Base-by-base conservation (phyloP, 75 land plant genomes). In the Sequoia sempervirens region DNA sequence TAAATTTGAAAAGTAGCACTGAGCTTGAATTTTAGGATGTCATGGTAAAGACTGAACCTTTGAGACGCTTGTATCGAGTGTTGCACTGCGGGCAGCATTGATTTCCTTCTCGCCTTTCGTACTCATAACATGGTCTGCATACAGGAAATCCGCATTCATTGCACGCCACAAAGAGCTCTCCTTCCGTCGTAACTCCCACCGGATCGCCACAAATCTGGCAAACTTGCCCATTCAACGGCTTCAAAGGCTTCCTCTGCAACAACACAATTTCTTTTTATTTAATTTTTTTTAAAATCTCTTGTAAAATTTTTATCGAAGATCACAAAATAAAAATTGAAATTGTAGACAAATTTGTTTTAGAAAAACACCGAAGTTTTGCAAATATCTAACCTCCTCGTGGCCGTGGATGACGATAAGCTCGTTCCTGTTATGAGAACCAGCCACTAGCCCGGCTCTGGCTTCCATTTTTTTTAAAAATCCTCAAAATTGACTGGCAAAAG, bases 81-180 rank as follows among this genome's bases (percentile, higher is more conserved):
- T 87, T 94, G 90, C 94, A 94, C 87, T 94, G 94, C 2, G 95
- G 95, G 84, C 95, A 94, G 37, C 83, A 84, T 69, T 94, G 95
- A 73, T 82, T 88, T 13, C 95, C 95, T 82, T 94, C 95, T 76
- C 94, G 88, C 58, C 94, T 83, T 78, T 94, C 95, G 80, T 94
- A 94, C 85, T 94, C 95, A 41, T 94, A 94, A 84, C 95, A 94
- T 8, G 95, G 90, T 52, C 95, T 82, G 84, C 94, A 94, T 1
- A 90, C 93, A 3, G 95, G 95, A 68, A 94, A 94, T 6, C 92
- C 95, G 82, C 95, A 94, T 75, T 94, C 95, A 68, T 94, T 92
- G 84, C 95, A 94, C 38, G 95, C 95, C n/a, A 94, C 95, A 45
- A 94, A 94, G 34, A 94, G 83, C 32, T 94, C 95, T 30, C 95